Base-by-base conservation (phyloP, 192 early-diverging fungal genomes). In the Coemansia sp. region DNA sequence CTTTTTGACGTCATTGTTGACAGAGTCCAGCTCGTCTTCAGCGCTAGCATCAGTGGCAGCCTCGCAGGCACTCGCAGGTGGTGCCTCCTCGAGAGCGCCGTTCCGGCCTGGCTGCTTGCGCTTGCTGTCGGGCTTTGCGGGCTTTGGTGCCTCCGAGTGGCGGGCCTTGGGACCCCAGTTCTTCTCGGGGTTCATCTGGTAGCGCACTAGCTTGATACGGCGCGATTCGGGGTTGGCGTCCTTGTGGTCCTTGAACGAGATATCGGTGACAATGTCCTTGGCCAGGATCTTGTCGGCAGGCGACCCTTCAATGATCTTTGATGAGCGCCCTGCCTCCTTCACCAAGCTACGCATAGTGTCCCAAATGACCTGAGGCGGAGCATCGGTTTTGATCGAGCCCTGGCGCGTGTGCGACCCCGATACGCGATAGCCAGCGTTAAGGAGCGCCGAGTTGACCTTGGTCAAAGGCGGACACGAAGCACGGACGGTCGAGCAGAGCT, bases 81-180 rank as follows among this genome's bases (percentile, higher is more conserved):
- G 29, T 32, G 13, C 40, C 14, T 27, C 29, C 5, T 25, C 29
- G 6, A 15, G 45, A 2, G 6, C 13, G 35, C 10, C 5, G 34
- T 13, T 25, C 46, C 29, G 45, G 10, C 33, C 15, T 5, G 38
- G 40, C n/a, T 71, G 63, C 59, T 72, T 65, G 54, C 69, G 63
- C 43, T 77, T 70, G 13, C 43, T 11, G 19, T 48, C 60, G 2
- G 21, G 13, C n/a, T 31, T 51, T 48, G 30, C 25, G 15, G 30
- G 15, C 51, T 69, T 70, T 25, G 68, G 63, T 0, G 58, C 30
- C 54, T 63, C 60, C 0, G 57, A 63, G 39, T 77, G 74, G 33
- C 90, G 77, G 21, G 88, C 90, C 68, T 94, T 95, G 33, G 97
- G 97, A 0, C 97, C 97, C 97, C 97, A 99, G 71, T 90, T 84